These are phyloP conservation scores for Xylaria sp. DNA, from an alignment of 2,329 filamentous ascomycete genomes.

Conservation along the genomic window DNA sequence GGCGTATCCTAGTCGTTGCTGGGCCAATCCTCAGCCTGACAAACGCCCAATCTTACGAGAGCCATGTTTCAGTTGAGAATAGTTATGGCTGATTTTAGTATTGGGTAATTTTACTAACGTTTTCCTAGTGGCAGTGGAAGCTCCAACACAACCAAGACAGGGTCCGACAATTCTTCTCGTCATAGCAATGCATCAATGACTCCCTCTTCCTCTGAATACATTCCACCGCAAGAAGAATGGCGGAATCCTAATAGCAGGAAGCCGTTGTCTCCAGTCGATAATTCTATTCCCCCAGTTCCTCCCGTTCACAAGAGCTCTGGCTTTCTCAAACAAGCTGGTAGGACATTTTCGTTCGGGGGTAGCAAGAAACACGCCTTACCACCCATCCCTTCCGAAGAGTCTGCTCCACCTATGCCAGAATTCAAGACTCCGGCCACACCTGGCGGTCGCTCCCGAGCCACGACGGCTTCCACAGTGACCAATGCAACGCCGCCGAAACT, in stretches of 20 bases:
- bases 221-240: slow-evolving; percentile 55
- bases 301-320: slow-evolving; percentile 61
- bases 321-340: slow-evolving; percentile 66
- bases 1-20: not conserved
- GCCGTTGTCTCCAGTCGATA: slow-evolving; percentile 53
- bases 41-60: slow-evolving; percentile 10
- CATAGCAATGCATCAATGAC: slow-evolving; percentile 72
- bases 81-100: slow-evolving; percentile 41
- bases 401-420: slow-evolving; percentile 54
- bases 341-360: slow-evolving; percentile 70
- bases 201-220: slow-evolving; percentile 65
- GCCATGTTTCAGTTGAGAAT: slow-evolving; percentile 42
- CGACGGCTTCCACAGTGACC: slow-evolving; percentile 65
- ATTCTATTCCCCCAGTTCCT: slow-evolving; percentile 51
- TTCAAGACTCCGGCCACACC: slow-evolving; percentile 43
- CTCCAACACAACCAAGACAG: slow-evolving; percentile 70
- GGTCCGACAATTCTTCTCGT: slow-evolving; percentile 70
- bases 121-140: slow-evolving; percentile 65
- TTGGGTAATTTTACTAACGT: slow-evolving; percentile 54
- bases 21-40: not conserved
- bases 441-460: slow-evolving; percentile 58
- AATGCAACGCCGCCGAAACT: slow-evolving; percentile 64
- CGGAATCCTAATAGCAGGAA: slow-evolving; percentile 53
- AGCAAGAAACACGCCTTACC: slow-evolving; percentile 61
- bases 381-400: slow-evolving; percentile 52